Percentiles rank a stretch among this genome's conserved stretches.
Evolutionary conservation across 768 basidiomycete species (phyloP).

Genomic region (Termitomyces titanicus): DNA sequence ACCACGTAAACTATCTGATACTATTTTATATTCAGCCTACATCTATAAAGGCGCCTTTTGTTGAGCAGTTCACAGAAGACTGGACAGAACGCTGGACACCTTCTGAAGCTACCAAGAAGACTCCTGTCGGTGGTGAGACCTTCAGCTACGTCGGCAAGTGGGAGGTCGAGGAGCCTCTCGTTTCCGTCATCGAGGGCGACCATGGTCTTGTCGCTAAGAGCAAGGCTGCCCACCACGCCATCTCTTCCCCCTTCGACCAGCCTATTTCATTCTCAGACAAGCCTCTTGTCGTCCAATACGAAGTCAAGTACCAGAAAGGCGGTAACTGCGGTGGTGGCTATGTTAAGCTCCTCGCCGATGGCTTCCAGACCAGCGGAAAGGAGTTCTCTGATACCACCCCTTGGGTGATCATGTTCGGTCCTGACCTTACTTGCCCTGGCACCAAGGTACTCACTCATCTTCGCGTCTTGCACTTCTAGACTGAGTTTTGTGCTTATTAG

Average conservation of each 20-base stretch:
- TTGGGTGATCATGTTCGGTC: constrained; percentile 97
- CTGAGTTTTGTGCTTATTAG: constrained; percentile 31
- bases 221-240: constrained; percentile 98
- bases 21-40: constrained; percentile 50
- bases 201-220: constrained; percentile 92
- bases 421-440: constrained; percentile 90
- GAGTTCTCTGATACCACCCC: constrained; percentile 93
- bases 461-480: neutral
- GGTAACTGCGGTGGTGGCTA: constrained; percentile 99
- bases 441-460: constrained; percentile 59
- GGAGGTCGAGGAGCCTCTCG: constrained; percentile 87
- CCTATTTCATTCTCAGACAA: constrained; percentile 79
- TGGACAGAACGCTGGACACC: constrained; percentile 94
- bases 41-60: constrained; percentile 78
- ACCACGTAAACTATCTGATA: constrained; percentile 13
- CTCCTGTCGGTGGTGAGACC: constrained; percentile 90
- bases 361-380: constrained; percentile 90
- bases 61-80: constrained; percentile 95
- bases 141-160: constrained; percentile 98
- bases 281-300: constrained; percentile 95
- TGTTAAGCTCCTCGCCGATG: constrained; percentile 91
- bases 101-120: constrained; percentile 97
- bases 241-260: constrained; percentile 83
- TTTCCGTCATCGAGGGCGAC: constrained; percentile 78
- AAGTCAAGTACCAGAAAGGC: constrained; percentile 99